phyloP scores from a whole-genome alignment of 2,329 filamentous ascomycete species.

The Colletotrichum ledebouriae region DNA sequence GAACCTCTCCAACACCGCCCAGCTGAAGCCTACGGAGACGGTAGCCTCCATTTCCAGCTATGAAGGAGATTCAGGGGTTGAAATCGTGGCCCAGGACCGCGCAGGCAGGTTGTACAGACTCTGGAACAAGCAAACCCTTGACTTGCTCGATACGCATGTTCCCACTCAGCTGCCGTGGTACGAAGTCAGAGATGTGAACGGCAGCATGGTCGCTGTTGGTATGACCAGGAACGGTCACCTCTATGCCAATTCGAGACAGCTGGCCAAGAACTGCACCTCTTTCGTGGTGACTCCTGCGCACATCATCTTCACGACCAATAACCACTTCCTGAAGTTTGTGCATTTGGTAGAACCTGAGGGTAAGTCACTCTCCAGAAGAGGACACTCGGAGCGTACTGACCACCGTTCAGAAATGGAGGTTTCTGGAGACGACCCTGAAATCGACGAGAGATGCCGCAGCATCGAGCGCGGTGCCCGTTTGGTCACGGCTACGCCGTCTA shows the following conservation, averaged over 20 bases:
- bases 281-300: constrained; percentile 86
- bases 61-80: constrained; percentile 48
- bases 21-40: constrained; percentile 28
- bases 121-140: constrained; percentile 36
- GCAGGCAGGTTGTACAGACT: constrained; percentile 61
- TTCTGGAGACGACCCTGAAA: constrained; percentile 89
- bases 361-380: constrained; percentile 52
- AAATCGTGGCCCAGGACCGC: constrained; percentile 61
- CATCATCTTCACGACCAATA: constrained; percentile 91
- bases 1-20: constrained; percentile 1
- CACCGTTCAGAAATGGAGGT: constrained; percentile 78
- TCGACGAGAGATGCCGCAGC: constrained; percentile 90
- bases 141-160: constrained; percentile 30
- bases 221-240: constrained; percentile 82
- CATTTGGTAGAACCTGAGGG: constrained; percentile 79
- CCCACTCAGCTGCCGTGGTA: constrained; percentile 65
- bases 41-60: constrained; percentile 50
- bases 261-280: constrained; percentile 92
- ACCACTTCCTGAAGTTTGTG: constrained; percentile 94
- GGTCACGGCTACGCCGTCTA: constrained; percentile 89
- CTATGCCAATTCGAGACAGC: constrained; percentile 79
- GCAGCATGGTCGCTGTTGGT: constrained; percentile 64
- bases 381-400: constrained; percentile 43
- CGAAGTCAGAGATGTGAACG: constrained; percentile 48
- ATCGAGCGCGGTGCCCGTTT: constrained; percentile 91